Conservation (phyloP, 345 rosid genomes). For the Boechera divaricarpa region DNA sequence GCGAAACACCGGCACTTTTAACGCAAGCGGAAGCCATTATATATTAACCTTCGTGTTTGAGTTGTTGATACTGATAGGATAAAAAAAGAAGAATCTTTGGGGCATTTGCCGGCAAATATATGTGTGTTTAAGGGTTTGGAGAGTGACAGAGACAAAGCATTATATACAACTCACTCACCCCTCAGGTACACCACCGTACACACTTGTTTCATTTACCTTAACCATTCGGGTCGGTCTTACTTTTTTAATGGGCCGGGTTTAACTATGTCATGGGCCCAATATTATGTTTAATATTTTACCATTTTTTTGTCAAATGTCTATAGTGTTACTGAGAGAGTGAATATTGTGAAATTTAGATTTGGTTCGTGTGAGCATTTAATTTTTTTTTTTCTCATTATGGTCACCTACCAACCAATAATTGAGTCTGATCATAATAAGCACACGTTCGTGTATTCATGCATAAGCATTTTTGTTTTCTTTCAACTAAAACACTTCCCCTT, state of each 20-base stretch:
- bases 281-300: neutral
- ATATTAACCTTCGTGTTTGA: conserved; percentile 15
- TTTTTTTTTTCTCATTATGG: conserved; percentile 7
- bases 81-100: neutral
- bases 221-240: neutral
- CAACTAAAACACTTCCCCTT: neutral
- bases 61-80: neutral
- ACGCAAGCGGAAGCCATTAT: conserved; percentile 93
- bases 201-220: neutral
- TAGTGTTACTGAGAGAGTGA: neutral
- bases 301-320: neutral
- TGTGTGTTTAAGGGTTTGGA: conserved; percentile 13
- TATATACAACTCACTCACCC: conserved; percentile 17
- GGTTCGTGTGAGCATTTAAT: neutral
- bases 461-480: neutral
- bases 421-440: conserved; percentile 3
- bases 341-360: neutral
- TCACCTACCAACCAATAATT: conserved; percentile 27
- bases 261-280: neutral
- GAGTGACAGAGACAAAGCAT: conserved; percentile 34
- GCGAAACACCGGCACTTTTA: conserved; percentile 61
- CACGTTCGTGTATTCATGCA: conserved; percentile 23
- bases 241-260: conserved; percentile 9
- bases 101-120: conserved; percentile 4
- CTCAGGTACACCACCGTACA: conserved; percentile 39